These are phyloP conservation scores for Boeremia lycopersici DNA, from an alignment of 2,329 filamentous ascomycete genomes.

Conservation along the genomic window DNA sequence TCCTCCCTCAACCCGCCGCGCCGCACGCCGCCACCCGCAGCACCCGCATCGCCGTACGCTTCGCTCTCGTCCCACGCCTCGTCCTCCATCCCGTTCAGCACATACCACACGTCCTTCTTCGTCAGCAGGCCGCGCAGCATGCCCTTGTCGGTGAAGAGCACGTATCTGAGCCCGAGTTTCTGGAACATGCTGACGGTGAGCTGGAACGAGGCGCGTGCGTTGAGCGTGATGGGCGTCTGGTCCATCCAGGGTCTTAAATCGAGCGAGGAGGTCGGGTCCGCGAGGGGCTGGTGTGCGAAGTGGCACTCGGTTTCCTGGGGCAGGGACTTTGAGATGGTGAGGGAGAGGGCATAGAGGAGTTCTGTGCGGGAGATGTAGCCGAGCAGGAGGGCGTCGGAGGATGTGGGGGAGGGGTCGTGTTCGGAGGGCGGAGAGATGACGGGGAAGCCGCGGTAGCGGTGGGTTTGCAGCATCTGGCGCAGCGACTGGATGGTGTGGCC, in stretches of 20 bases:
- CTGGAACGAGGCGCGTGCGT: slow-evolving; percentile 75
- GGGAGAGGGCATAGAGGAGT: slow-evolving; percentile 77
- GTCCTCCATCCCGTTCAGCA: slow-evolving; percentile 68
- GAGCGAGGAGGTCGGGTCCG: slow-evolving; percentile 74
- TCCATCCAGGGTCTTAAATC: slow-evolving; percentile 99
- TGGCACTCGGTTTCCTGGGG: slow-evolving; percentile 76
- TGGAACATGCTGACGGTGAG: slow-evolving; percentile 94
- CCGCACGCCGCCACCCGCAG: slow-evolving; percentile 43
- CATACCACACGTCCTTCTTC: slow-evolving; percentile 97
- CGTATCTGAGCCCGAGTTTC: slow-evolving; percentile 87
- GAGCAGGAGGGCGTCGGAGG: slow-evolving; percentile 71
- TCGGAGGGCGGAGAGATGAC: slow-evolving; percentile 61
- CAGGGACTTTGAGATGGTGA: slow-evolving; percentile 65
- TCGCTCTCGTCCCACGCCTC: slow-evolving; percentile 33
- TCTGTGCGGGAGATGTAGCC: slow-evolving; percentile 96
- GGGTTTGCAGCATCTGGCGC: slow-evolving; percentile 70
- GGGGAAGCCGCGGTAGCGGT: slow-evolving; percentile 88
- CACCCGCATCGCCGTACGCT: slow-evolving; percentile 49
- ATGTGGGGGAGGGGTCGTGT: neutral
- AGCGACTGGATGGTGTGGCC: slow-evolving; percentile 85
- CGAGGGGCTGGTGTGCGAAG: slow-evolving; percentile 80
- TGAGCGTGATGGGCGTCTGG: slow-evolving; percentile 92
- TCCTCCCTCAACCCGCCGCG: slow-evolving; percentile 46
- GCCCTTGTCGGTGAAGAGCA: slow-evolving; percentile 84
- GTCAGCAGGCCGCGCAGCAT: slow-evolving; percentile 84